Evolutionary conservation across 345 rosid genomes (phyloP), one percentile per base, ranked within the genome.

Genomic region (Eucalyptus rudis): DNA sequence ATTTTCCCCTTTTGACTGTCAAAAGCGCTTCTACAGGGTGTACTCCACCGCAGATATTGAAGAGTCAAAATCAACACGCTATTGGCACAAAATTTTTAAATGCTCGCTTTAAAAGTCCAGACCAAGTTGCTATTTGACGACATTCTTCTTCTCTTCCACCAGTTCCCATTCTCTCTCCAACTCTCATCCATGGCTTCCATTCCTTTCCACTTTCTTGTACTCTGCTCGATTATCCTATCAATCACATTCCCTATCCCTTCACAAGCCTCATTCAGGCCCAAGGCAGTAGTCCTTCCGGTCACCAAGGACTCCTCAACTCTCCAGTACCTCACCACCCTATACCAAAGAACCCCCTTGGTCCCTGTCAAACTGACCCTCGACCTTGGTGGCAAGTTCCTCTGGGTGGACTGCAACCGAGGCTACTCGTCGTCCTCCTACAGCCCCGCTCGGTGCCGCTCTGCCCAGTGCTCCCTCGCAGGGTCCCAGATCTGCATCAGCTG

Each of bases 391-490:
- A 89, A 86, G 43, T 89, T 45, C 88, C 88, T 90, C 11, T 95
- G 96, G 97, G 94, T 94, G 47, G 91, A 92, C 44, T 94, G 96
- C 52, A 92, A 93, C 5, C 43, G 89, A 13, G 87, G 88, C 87
- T 95, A 93, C 50, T 89, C 90, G 49, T 95, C 96, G 14, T 90
- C 96, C 5, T 86, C 96, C 45, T 93, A 92, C 86, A 86, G 52
- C 5, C 90, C 95, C 0, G 92, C 86, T 3, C 92, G 51, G 14
- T 93, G 94, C 86, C 71, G 89, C 25, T 94, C 95, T 1, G 87
- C 94, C 27, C 86, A 43, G 4, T 94, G 96, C 92, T 87, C 90
- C 17, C 86, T 92, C 36, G 92, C 94, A 7, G 59, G 86, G 19
- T 87, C 94, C 51, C 7, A 49, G 16, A 56, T 88, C 87, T 92